These are phyloP conservation scores for Lentinula novae-zelandiae DNA, from an alignment of 1,284 basidiomycete genomes.

Conservation along the genomic window DNA sequence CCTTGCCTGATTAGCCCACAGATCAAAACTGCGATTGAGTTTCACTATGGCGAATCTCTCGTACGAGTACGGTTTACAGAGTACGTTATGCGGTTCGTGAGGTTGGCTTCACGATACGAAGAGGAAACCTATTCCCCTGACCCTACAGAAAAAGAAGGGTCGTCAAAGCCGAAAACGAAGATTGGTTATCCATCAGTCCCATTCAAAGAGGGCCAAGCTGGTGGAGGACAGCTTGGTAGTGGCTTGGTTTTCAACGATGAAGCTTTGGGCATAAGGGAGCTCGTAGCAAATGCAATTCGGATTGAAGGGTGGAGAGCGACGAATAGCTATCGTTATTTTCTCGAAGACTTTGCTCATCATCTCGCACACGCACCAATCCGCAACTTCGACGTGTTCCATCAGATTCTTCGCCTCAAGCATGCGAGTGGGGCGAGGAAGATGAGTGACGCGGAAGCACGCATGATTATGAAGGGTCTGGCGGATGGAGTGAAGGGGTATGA, in stretches of 20 bases:
- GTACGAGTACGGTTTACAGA: constrained; percentile 80
- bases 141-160: constrained; percentile 13
- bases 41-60: constrained; percentile 75
- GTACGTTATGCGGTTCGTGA: constrained; percentile 72
- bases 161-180: constrained; percentile 55
- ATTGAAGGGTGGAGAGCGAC: constrained; percentile 81
- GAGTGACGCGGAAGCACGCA: constrained; percentile 55
- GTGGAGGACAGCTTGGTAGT: constrained; percentile 50
- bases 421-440: constrained; percentile 44
- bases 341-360: constrained; percentile 49
- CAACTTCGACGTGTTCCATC: constrained; percentile 71
- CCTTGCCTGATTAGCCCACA: constrained; percentile 21
- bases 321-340: constrained; percentile 59
- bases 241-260: constrained; percentile 73
- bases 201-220: constrained; percentile 25
- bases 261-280: constrained; percentile 49
- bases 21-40: constrained; percentile 67
- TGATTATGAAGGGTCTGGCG: constrained; percentile 62
- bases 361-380: constrained; percentile 46
- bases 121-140: constrained; percentile 42
- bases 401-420: constrained; percentile 64
- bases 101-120: constrained; percentile 76
- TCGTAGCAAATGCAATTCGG: constrained; percentile 63
- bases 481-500: constrained; percentile 59
- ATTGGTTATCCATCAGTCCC: constrained; percentile 57